Evolutionary conservation across 1,139 yeast species (phyloP).

Genomic region (Lodderomyces parapsilosis): DNA sequence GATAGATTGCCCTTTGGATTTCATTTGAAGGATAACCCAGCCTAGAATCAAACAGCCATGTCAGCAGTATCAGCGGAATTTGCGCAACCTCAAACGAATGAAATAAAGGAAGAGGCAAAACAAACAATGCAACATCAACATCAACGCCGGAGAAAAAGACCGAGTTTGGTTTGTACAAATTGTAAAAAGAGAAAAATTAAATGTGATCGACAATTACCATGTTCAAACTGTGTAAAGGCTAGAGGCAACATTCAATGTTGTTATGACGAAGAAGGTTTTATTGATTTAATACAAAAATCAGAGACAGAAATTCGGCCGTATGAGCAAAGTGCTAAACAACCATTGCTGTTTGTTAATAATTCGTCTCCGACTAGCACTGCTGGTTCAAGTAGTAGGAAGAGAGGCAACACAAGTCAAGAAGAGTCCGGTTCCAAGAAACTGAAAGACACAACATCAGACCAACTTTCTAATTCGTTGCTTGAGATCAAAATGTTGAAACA

Average conservation of each 20-base stretch:
- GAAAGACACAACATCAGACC: constrained; percentile 3
- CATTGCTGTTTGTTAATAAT: constrained; percentile 16
- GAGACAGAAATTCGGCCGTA: constrained; percentile 19
- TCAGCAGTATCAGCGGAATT: background rate
- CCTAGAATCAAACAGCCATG: background rate
- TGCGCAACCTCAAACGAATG: background rate
- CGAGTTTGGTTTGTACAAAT: constrained; percentile 34
- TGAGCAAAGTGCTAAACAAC: constrained; percentile 25
- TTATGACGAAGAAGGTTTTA: constrained; percentile 18
- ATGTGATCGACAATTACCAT: constrained; percentile 38
- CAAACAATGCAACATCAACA: constrained; percentile 11
- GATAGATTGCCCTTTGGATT: no score
- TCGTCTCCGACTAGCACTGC: background rate
- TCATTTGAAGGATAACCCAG: no score
- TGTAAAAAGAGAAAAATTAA: constrained; percentile 37
- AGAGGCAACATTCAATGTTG: constrained; percentile 23
- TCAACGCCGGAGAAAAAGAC: constrained; percentile 27
- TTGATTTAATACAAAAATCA: background rate
- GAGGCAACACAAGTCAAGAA: background rate
- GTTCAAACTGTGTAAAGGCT: constrained; percentile 33
- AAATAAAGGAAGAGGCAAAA: background rate
- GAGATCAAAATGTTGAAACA: constrained; percentile 28
- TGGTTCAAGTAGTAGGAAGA: background rate
- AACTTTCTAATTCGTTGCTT: constrained; percentile 16
- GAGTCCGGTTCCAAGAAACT: background rate